A percentile compares a stretch with the other conserved stretches of the same genome.
These are phyloP conservation scores for Eucalyptus sp. DNA, from an alignment of 345 rosid genomes.

Conservation along the genomic window DNA sequence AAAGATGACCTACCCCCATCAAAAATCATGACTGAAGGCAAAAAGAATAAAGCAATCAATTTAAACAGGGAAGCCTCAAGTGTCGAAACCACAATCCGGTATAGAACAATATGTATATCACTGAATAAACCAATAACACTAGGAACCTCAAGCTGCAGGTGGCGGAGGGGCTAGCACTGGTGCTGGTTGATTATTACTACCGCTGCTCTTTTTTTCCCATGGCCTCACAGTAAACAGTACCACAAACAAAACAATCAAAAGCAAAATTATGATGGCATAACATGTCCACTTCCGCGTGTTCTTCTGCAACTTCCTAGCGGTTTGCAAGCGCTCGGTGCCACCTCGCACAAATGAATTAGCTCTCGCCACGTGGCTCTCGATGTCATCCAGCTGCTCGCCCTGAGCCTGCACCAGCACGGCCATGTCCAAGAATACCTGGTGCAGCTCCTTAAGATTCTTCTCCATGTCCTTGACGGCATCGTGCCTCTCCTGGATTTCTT, in stretches of 20 bases:
- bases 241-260: conserved; percentile 14
- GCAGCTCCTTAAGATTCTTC: conserved; percentile 61
- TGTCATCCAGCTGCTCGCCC: conserved; percentile 71
- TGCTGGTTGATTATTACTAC: background rate
- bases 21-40: background rate
- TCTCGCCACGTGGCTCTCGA: conserved; percentile 60
- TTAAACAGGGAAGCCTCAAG: background rate
- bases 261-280: conserved; percentile 22
- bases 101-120: background rate
- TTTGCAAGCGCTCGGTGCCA: conserved; percentile 41
- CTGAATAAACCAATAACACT: background rate
- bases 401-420: conserved; percentile 76
- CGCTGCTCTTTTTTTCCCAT: conserved; percentile 1
- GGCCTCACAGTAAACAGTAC: conserved; percentile 19
- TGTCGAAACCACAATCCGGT: background rate
- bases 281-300: conserved; percentile 63
- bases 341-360: conserved; percentile 58
- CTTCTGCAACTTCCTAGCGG: conserved; percentile 43
- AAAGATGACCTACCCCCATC: background rate
- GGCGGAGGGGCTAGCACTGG: background rate
- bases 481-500: conserved; percentile 77
- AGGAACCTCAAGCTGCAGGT: background rate
- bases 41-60: background rate
- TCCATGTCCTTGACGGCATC: conserved; percentile 79
- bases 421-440: conserved; percentile 81